Evolutionary conservation across 768 basidiomycete genomes (phyloP).

Genomic region (Hypholoma sublateritium): DNA sequence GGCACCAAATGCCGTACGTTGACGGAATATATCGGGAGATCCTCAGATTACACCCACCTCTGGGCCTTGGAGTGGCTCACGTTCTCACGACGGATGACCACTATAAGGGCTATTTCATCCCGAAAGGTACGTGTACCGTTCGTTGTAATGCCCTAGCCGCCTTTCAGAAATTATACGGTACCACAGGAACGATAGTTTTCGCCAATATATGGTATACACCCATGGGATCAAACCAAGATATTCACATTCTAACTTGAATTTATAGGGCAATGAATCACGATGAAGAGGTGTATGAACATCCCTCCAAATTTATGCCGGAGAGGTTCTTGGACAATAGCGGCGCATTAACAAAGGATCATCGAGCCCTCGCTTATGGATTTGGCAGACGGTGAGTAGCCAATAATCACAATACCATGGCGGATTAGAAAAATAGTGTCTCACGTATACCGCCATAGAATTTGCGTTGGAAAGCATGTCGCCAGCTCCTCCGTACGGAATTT

Average conservation of each 20-base stretch:
- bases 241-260: not conserved
- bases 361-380: constrained; percentile 2
- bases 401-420: too few relatives aligned
- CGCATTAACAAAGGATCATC: not conserved
- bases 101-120: constrained; percentile 39
- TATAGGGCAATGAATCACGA: constrained; percentile 11
- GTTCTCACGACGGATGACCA: constrained; percentile 34
- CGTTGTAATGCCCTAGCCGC: not conserved
- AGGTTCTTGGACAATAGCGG: constrained; percentile 1
- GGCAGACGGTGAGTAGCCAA: not conserved
- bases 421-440: not conserved
- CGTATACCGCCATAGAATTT: not conserved
- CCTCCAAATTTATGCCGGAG: constrained; percentile 6
- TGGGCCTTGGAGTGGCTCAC: constrained; percentile 21
- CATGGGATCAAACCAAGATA: not conserved
- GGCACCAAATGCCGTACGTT: constrained; percentile 34
- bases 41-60: not conserved
- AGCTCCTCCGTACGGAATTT: not conserved
- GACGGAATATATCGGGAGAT: constrained; percentile 16
- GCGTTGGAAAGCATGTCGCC: constrained; percentile 1
- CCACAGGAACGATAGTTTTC: not conserved
- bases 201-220: constrained; percentile 6
- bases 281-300: constrained; percentile 3
- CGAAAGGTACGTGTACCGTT: constrained; percentile 31
- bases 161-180: not conserved